Base-by-base conservation (phyloP, 306 rosid genomes). In the Castanea crenata region DNA sequence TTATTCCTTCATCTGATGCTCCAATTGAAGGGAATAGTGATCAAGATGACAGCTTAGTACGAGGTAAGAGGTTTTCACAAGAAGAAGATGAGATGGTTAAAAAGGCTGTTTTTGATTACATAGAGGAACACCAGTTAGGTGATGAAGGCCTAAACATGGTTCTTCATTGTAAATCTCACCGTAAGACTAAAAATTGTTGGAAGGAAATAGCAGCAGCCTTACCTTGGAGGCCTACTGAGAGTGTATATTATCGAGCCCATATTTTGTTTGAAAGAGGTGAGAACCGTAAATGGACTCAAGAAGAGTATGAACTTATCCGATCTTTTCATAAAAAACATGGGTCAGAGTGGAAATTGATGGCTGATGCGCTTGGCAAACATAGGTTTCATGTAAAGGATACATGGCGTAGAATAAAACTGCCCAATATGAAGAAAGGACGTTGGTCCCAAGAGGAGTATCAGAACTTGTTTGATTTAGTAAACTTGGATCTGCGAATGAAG, bases 371-470 rank as follows among this genome's bases (percentile, higher is more conserved):
- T 79, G 90, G 90, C 18, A 94, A 88, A 88, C 84, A 86, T 81
- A 84, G 93, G 77, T 0, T 76, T 71, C 97, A 94, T 69, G 89
- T 88, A 62, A 94, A 92, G 81, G 96, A 94, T 87, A 34, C 87
- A 9, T 94, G 90, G 88, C 89, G 98, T 5, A 87, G 93, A 83
- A 75, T 87, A 77, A 94, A 78, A 81, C 73, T 70, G n/a, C 19
- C 59, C 5, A 77, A 83, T 62, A 0, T 0, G 59, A 92, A 79
- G 12, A 77, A 3, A 81, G 96, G 97, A 19, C 56, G 1, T 2
- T 92, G 94, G 94, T 27, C 84, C 38, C 98, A 94, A 76, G 93
- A 88, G 20, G 97, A 94, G 83, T 90, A 89, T 74, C 92, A 92
- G 78, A 83, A 25, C 3, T 85, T 94, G 67, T 94, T 90, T 78